These are phyloP conservation scores for Aspergillus phoenicis DNA, from an alignment of 2,329 filamentous ascomycete genomes.

Conservation along the genomic window DNA sequence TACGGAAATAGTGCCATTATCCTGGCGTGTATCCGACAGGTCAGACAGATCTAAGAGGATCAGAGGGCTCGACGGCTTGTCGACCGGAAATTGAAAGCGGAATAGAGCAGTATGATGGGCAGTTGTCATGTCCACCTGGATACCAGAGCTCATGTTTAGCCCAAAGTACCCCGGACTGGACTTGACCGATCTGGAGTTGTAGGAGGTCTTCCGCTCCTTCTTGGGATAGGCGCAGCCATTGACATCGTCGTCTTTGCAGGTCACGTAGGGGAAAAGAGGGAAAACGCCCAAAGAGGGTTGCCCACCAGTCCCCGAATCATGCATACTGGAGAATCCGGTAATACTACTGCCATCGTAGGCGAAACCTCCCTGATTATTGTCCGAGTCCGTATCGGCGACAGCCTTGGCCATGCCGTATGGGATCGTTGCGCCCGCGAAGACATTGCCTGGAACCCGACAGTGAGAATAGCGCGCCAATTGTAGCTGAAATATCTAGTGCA, in stretches of 20 bases:
- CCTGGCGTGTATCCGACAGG: slow-evolving; percentile 60
- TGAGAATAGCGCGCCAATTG: not conserved
- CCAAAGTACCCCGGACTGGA: slow-evolving; percentile 68
- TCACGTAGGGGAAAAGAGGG: slow-evolving; percentile 67
- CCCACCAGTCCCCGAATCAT: slow-evolving; percentile 55
- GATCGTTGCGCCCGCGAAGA: slow-evolving; percentile 58
- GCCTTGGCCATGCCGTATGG: slow-evolving; percentile 61
- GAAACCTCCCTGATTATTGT: slow-evolving; percentile 58
- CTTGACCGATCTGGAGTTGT: slow-evolving; percentile 55
- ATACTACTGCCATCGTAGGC: slow-evolving; percentile 55
- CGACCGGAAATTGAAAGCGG: slow-evolving; percentile 62
- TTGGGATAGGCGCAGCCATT: slow-evolving; percentile 65
- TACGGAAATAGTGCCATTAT: slow-evolving; percentile 62
- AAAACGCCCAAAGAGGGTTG: slow-evolving; percentile 71
- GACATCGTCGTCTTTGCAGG: slow-evolving; percentile 62
- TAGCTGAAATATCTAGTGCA: not conserved
- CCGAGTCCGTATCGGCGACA: slow-evolving; percentile 56
- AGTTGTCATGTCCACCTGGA: slow-evolving; percentile 67
- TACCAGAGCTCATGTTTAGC: slow-evolving; percentile 59
- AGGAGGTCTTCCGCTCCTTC: slow-evolving; percentile 50
- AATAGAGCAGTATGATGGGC: slow-evolving; percentile 66
- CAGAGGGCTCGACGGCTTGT: slow-evolving; percentile 51
- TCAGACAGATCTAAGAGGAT: slow-evolving; percentile 68
- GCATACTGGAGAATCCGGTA: slow-evolving; percentile 55
- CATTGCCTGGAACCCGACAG: slow-evolving; percentile 50